Evolutionary conservation across 805 yeast species (phyloP).

Genomic region (Ogataea paraovalis): DNA sequence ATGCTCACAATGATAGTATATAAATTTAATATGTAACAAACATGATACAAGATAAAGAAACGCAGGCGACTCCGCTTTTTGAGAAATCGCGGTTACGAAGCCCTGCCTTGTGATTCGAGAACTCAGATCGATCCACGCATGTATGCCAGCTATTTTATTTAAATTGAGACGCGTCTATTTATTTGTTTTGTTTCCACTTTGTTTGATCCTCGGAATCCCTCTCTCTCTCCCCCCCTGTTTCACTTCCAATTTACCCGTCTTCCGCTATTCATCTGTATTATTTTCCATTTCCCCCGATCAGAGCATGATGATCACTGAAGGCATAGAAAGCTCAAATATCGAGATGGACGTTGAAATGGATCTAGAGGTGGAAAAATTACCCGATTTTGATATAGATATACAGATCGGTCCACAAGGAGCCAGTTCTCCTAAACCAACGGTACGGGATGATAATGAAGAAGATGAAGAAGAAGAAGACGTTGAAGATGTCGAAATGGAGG

Average conservation of each 20-base stretch:
- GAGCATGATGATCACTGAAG: constrained; percentile 1
- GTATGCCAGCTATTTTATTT: background rate
- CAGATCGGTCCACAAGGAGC: background rate
- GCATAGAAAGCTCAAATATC: background rate
- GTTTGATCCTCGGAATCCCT: background rate
- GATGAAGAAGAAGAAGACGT: background rate
- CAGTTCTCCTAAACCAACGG: background rate
- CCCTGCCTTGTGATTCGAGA: background rate
- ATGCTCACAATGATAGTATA: too few relatives aligned
- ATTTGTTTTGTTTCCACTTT: background rate
- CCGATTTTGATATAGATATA: background rate
- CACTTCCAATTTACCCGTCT: background rate
- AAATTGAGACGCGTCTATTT: background rate
- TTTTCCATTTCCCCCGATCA: too few relatives aligned
- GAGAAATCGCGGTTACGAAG: background rate
- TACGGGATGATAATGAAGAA: background rate
- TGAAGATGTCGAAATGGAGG: background rate
- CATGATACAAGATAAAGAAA: too few relatives aligned
- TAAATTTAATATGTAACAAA: too few relatives aligned
- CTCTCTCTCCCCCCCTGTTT: background rate
- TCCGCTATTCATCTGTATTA: too few relatives aligned
- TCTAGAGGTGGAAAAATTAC: background rate
- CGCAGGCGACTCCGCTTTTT: too few relatives aligned
- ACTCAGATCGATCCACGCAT: background rate
- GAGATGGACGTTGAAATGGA: background rate